These are phyloP conservation scores for Leccinum pachyderme DNA, from an alignment of 1,284 basidiomycete species.

Conservation along the genomic window DNA sequence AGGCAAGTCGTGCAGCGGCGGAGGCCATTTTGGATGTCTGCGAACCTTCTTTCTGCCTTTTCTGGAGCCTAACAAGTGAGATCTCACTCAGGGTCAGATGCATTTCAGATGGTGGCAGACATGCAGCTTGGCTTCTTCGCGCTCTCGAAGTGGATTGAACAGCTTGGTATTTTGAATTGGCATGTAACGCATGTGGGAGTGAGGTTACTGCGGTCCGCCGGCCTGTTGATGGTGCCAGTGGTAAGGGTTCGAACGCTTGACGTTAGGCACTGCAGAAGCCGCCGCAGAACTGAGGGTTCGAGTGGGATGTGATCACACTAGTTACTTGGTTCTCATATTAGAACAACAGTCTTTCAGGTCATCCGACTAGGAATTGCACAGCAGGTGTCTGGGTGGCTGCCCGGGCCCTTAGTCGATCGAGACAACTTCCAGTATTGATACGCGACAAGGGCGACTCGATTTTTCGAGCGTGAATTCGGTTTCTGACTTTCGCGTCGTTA, in stretches of 20 bases:
- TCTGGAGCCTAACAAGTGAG: neutral
- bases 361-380: too few relatives aligned
- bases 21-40: neutral
- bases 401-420: too few relatives aligned
- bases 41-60: neutral
- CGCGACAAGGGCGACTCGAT: too few relatives aligned
- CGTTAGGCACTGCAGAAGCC: neutral
- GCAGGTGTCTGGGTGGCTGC: too few relatives aligned
- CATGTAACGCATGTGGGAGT: constrained; percentile 2
- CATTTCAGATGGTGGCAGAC: constrained; percentile 5
- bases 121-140: neutral
- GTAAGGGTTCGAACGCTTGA: neutral
- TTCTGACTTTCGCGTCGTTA: neutral
- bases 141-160: neutral
- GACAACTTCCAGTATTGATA: too few relatives aligned
- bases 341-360: too few relatives aligned
- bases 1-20: neutral
- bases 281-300: neutral
- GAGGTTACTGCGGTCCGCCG: neutral
- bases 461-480: too few relatives aligned
- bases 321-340: too few relatives aligned
- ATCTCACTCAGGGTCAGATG: neutral
- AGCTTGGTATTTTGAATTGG: constrained; percentile 15
- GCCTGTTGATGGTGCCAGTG: neutral
- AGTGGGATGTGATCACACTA: too few relatives aligned